Evolutionary conservation across 108 stramenopile genomes (phyloP), one percentile per base, ranked within the genome.

Genomic region (Epithemia pelagica): DNA sequence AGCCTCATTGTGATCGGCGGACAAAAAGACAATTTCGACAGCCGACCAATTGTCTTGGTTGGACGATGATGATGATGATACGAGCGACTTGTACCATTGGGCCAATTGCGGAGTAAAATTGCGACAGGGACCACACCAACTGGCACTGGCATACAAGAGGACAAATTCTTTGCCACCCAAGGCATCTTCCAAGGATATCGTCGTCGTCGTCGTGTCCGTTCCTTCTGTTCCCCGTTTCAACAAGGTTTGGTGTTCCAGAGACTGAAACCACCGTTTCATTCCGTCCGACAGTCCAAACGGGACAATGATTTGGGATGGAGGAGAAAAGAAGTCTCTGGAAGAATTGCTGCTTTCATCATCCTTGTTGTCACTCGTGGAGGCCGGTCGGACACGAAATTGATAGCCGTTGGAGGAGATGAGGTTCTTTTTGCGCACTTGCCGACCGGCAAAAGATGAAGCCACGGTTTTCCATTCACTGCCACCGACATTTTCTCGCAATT

Each of bases 51-150:
- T 46, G 15, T 46, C 15, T 30, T 69, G 62, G 15, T 62, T 69
- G 0, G 75, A 59, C n/a, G 62, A 72, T n/a, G n/a, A n/a, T n/a
- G n/a, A n/a, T n/a, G n/a, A n/a, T n/a, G n/a, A n/a, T n/a, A n/a
- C n/a, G n/a, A 29, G 33, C n/a, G 62, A 64, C 28, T 75, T 67
- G 78, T 97, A 97, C 73, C 89, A 90, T 64, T 90, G 74, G 32
- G 78, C 80, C 10, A 97, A 73, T 71, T 74, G 66, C 15, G 94
- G 96, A n/a, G 96, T 97, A 68, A 89, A 95, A 54, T 79, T 75
- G 27, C 87, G 78, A 70, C 96, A 97, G 1, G 92, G 93, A 25
- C 70, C 72, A 70, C 94, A 88, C 87, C 87, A 88, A 66, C 81
- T 76, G 0, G 89, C 87, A 0, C 78, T 80, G 2, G 82, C 85